phyloP scores from a whole-genome alignment of 352 stramenopile genomes.

The Aphanomyces cochlioides region DNA sequence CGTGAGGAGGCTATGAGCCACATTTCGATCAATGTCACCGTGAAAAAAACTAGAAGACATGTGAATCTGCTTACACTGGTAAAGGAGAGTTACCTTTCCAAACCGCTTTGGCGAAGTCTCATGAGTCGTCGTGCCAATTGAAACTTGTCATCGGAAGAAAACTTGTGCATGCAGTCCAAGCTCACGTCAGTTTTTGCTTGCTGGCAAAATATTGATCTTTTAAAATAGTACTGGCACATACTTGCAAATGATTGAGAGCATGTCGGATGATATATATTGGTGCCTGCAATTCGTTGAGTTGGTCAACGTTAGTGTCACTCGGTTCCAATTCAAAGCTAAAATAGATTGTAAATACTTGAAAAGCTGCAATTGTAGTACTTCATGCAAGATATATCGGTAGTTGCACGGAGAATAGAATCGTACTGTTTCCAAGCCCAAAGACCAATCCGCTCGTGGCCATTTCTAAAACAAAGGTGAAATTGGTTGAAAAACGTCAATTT shows the following conservation, averaged over 20 bases:
- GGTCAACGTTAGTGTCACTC: conserved; percentile 37
- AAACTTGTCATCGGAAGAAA: conserved; percentile 61
- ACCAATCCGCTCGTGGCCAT: conserved; percentile 58
- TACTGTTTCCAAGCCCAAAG: conserved; percentile 60
- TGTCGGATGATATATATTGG: conserved; percentile 75
- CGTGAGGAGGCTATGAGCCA: conserved; percentile 45
- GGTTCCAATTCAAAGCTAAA: conserved; percentile 58
- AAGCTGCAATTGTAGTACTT: conserved; percentile 41
- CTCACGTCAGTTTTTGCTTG: conserved; percentile 53
- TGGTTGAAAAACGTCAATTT: background rate
- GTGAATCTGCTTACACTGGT: too few species aligned
- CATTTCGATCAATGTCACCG: conserved; percentile 58
- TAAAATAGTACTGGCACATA: conserved; percentile 32
- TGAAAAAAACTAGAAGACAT: conserved; percentile 54
- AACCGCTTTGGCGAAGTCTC: conserved; percentile 49
- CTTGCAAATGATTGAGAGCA: conserved; percentile 66
- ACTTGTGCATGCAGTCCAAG: conserved; percentile 41
- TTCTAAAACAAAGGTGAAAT: conserved; percentile 38
- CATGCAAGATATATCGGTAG: conserved; percentile 61
- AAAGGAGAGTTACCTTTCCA: conserved; percentile 38
- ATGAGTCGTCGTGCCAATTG: conserved; percentile 57
- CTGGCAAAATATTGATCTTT: conserved; percentile 29
- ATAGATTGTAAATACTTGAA: conserved; percentile 5
- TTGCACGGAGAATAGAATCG: conserved; percentile 42
- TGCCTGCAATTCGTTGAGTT: conserved; percentile 5